These are phyloP conservation scores for Ganoderma lingzhi DNA, from an alignment of 1,284 basidiomycete genomes.

Conservation along the genomic window DNA sequence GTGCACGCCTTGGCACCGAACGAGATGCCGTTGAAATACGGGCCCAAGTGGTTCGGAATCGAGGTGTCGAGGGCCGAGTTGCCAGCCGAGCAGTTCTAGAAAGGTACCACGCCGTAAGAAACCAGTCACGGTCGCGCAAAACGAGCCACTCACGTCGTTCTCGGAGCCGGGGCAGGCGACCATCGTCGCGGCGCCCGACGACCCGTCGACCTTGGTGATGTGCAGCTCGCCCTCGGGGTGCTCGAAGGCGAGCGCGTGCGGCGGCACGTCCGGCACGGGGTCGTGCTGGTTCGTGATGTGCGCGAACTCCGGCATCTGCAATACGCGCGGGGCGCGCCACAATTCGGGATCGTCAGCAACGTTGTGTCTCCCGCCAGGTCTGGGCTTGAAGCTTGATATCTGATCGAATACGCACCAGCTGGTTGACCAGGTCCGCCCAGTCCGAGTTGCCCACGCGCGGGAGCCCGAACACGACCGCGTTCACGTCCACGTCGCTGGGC, in stretches of 20 bases:
- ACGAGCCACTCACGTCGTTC: constrained; percentile 33
- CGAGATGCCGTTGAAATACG: constrained; percentile 40
- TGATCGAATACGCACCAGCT: constrained; percentile 21
- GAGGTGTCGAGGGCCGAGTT: constrained; percentile 34
- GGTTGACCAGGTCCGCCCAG: constrained; percentile 29
- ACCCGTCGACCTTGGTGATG: constrained; percentile 37
- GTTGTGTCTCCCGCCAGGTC: too few relatives aligned
- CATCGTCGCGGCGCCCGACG: constrained; percentile 33
- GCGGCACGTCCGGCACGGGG: constrained; percentile 46
- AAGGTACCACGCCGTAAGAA: not conserved
- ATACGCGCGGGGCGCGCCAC: not conserved
- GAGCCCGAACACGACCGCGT: constrained; percentile 51
- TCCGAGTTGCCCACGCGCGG: constrained; percentile 50
- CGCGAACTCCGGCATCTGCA: constrained; percentile 39
- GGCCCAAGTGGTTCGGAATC: constrained; percentile 40
- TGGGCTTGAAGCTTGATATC: too few relatives aligned
- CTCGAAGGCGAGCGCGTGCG: constrained; percentile 42
- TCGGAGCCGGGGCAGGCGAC: constrained; percentile 43
- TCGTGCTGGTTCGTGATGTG: constrained; percentile 48
- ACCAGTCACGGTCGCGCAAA: not conserved
- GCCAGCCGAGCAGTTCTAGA: constrained; percentile 39
- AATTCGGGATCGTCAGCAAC: not conserved
- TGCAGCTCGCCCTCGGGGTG: constrained; percentile 47
- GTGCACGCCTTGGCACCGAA: constrained; percentile 33
- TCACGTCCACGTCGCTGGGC: constrained; percentile 44